Evolutionary conservation across 257 asterid genomes (phyloP), one percentile per base, ranked within the genome.

Genomic region (Salvia splendens): DNA sequence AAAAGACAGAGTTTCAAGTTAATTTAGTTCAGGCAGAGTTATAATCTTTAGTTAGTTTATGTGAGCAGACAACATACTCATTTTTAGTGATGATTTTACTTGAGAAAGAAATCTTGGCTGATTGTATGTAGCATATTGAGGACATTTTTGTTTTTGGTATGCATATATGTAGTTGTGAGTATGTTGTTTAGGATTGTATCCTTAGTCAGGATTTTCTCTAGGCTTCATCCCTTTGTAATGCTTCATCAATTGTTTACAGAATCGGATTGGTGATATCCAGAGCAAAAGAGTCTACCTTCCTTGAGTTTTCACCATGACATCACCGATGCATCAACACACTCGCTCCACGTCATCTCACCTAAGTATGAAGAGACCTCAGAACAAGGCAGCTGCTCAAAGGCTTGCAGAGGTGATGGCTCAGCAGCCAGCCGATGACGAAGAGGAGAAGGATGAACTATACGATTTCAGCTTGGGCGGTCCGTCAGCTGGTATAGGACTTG

Each of bases 351-450:
- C 95, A 4, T 24, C 85, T 6, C 70, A 85, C 63, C 57, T 74
- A 38, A 84, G 69, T 69, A 58, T 82, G 77, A 83, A 75, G 79
- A 84, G 78, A 56, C 89, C 96, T 5, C 94, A 82, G 61, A 80
- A 82, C 65, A 76, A 88, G 82, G 97, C 87, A 56, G 98, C 98
- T 11, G 98, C 98, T 56, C 95, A 85, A 64, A 85, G 84, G 87
- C 92, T 93, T 48, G 98, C 96, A 46, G 82, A 71, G 78, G 92
- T 87, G 28, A 93, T 93, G 98, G 87, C 98, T 43, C 66, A 78
- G 73, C 96, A 89, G 64, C 71, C 83, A 17, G 77, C 85, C 11
- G 90, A 89, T 62, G 91, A 84, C 0, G 92, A 88, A 17, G 97
- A 89, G 7, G 96, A 86, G 30, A 3, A 24, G 7, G 95, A 89